Percentiles rank a stretch among this genome's conserved stretches.
Conservation (phyloP, 208 protist genomes). For the Trypanosoma theileri region DNA sequence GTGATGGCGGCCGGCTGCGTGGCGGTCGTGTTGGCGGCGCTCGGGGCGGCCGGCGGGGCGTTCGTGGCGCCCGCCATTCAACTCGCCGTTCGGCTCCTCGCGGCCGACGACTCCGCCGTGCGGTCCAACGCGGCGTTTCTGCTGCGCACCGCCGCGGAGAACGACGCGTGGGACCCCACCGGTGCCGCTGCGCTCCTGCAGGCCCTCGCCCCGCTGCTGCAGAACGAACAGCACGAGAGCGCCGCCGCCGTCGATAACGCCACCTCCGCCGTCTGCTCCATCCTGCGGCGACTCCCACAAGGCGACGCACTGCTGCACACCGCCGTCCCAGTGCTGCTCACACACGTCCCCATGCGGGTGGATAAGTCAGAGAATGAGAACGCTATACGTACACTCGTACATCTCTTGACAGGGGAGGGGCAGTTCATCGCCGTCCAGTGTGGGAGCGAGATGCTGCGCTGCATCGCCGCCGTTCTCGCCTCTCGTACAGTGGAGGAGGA, state of each 20-base stretch:
- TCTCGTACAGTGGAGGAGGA: conserved; percentile 47
- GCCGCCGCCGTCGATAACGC: conserved; percentile 85
- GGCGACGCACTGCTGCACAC: conserved; percentile 26
- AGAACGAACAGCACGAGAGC: conserved; percentile 37
- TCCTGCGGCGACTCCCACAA: conserved; percentile 58
- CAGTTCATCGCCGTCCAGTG: conserved; percentile 31
- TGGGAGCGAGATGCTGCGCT: conserved; percentile 38
- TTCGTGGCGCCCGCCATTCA: conserved; percentile 54
- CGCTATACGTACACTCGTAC: conserved; percentile 48
- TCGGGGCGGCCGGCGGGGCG: conserved; percentile 35
- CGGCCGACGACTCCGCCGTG: conserved; percentile 60
- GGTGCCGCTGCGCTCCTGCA: conserved; percentile 21
- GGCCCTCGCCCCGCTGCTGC: too few relatives aligned
- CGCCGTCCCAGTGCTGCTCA: conserved; percentile 56
- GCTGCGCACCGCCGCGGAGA: conserved; percentile 58
- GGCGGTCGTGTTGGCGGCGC: conserved; percentile 48
- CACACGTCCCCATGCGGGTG: conserved; percentile 68
- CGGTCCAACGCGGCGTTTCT: conserved; percentile 72
- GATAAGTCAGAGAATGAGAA: conserved; percentile 81
- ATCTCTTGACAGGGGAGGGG: conserved; percentile 40
- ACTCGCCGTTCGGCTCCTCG: conserved; percentile 49
- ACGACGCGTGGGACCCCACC: conserved; percentile 27
- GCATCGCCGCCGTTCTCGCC: conserved; percentile 44
- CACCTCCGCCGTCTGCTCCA: conserved; percentile 73
- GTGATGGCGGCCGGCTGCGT: conserved; percentile 64